Evolutionary conservation across 345 rosid genomes (phyloP).

Genomic region (Ceriops tagal): DNA sequence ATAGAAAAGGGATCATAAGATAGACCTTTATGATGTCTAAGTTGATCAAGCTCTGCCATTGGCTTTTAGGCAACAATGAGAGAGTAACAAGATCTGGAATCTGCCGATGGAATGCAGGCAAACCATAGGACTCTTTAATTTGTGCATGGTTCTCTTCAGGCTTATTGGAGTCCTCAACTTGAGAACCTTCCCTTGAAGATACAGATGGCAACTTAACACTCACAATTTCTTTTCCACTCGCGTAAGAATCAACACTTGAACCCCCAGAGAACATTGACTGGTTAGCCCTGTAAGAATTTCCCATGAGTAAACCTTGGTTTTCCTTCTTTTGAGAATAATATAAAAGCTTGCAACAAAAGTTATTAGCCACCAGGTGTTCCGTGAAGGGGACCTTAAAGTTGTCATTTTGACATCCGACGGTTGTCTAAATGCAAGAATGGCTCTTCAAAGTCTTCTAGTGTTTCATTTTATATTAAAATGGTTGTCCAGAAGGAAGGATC

Average conservation of each 20-base stretch:
- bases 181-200: constrained; percentile 52
- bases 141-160: constrained; percentile 18
- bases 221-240: constrained; percentile 74
- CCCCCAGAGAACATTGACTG: constrained; percentile 73
- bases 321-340: neutral
- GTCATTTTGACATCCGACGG: neutral
- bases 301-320: neutral
- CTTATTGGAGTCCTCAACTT: constrained; percentile 43
- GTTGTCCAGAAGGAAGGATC: too few relatives aligned
- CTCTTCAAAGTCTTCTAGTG: too few relatives aligned
- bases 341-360: neutral
- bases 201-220: constrained; percentile 75
- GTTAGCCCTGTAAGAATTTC: constrained; percentile 57
- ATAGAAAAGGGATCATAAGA: neutral
- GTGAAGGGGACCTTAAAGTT: too few relatives aligned
- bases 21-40: constrained; percentile 88
- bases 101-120: constrained; percentile 41
- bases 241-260: constrained; percentile 58
- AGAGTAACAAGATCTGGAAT: constrained; percentile 92
- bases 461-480: too few relatives aligned
- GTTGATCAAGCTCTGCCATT: constrained; percentile 95
- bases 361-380: neutral
- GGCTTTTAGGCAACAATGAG: constrained; percentile 86
- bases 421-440: neutral
- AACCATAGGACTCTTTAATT: constrained; percentile 26